Conservation (phyloP, 2,329 filamentous ascomycete species). For the Sodiomyces alkalinus region DNA sequence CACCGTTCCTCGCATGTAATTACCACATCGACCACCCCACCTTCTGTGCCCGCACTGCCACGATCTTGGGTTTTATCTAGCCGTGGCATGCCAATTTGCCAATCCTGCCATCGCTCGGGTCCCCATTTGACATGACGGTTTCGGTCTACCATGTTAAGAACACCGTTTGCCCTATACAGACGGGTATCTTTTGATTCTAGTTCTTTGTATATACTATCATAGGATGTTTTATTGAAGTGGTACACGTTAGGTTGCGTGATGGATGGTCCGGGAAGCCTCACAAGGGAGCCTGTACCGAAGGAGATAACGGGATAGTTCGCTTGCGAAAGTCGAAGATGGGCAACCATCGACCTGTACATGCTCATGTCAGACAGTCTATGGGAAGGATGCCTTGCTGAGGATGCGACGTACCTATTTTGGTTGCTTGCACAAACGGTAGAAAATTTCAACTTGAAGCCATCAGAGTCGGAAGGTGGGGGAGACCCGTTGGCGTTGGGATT, state of each 20-base stretch:
- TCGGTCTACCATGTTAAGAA: conserved; percentile 88
- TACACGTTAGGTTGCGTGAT: conserved; percentile 95
- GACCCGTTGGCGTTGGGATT: conserved; percentile 27
- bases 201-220: conserved; percentile 88
- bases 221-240: conserved; percentile 93
- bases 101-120: conserved; percentile 95
- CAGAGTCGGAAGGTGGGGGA: conserved; percentile 35
- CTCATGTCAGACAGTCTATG: conserved; percentile 6
- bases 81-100: conserved; percentile 74
- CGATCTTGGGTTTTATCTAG: conserved; percentile 61
- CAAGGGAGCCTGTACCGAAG: conserved; percentile 89
- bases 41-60: conserved; percentile 69
- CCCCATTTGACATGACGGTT: conserved; percentile 90
- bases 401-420: conserved; percentile 62
- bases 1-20: conserved; percentile 97
- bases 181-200: conserved; percentile 72
- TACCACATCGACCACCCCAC: conserved; percentile 81
- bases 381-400: conserved; percentile 1
- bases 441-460: conserved; percentile 81
- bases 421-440: conserved; percentile 99
- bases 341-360: conserved; percentile 72
- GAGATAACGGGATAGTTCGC: conserved; percentile 91
- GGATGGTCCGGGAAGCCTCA: conserved; percentile 79
- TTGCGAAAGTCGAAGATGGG: conserved; percentile 80
- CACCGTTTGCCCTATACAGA: conserved; percentile 80